These are phyloP conservation scores for Rhamnella rubrinervis DNA, from an alignment of 331 rosid genomes.

Conservation along the genomic window DNA sequence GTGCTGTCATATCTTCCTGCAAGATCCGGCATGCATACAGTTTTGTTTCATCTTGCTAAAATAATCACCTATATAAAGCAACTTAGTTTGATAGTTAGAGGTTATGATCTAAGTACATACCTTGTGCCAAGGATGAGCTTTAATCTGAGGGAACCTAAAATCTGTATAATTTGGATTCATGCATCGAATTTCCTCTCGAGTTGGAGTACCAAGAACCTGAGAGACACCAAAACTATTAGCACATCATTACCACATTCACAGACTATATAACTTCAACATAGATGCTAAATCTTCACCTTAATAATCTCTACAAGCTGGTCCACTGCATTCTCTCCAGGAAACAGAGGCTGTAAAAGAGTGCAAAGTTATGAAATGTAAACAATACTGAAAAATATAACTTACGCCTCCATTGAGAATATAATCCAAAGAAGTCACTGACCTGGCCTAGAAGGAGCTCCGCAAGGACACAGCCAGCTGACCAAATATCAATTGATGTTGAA, in stretches of 20 bases:
- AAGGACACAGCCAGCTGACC: constrained; percentile 99
- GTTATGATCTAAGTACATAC: constrained; percentile 34
- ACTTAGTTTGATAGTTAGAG: neutral
- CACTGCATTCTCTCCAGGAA: constrained; percentile 94
- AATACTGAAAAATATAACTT: constrained; percentile 14
- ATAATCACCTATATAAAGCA: neutral
- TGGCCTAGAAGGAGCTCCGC: constrained; percentile 97
- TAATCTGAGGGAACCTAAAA: constrained; percentile 93
- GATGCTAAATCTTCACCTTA: constrained; percentile 55
- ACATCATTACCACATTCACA: constrained; percentile 5
- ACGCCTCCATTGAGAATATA: constrained; percentile 5
- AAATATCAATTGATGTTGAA: constrained; percentile 84
- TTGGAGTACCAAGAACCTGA: constrained; percentile 97
- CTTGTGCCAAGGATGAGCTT: constrained; percentile 99
- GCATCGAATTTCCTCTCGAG: constrained; percentile 97
- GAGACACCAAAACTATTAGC: constrained; percentile 27
- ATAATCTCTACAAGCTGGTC: constrained; percentile 98
- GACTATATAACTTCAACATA: constrained; percentile 21
- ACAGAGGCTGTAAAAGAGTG: constrained; percentile 70
- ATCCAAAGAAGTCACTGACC: constrained; percentile 45
- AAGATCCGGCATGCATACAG: neutral
- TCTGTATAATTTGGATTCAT: constrained; percentile 94
- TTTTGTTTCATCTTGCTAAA: neutral
- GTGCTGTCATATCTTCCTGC: neutral
- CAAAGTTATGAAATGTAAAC: constrained; percentile 29